phyloP scores from a whole-genome alignment of 1,284 basidiomycete genomes.

The Austroboletus novae-zelandiae region DNA sequence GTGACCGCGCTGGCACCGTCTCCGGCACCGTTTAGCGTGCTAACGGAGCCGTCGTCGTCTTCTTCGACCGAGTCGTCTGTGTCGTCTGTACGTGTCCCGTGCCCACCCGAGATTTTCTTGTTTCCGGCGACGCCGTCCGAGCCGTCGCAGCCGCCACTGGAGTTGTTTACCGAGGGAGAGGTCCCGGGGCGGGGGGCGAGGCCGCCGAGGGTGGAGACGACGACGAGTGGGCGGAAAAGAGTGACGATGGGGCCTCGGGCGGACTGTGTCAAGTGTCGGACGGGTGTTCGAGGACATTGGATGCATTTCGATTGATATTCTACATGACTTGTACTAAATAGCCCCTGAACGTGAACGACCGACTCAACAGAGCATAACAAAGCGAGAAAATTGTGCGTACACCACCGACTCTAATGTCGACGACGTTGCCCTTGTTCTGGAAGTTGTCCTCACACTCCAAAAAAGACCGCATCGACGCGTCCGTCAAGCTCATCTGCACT shows the following conservation, averaged over 20 bases:
- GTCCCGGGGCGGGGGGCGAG: conserved; percentile 16
- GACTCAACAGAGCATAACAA: conserved; percentile 28
- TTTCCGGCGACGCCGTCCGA: conserved; percentile 29
- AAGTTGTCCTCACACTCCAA: conserved; percentile 83
- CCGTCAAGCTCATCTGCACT: conserved; percentile 77
- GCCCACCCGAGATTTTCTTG: conserved; percentile 29
- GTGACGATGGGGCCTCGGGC: conserved; percentile 72
- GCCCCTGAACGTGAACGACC: conserved; percentile 7
- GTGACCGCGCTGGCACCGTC: conserved; percentile 9
- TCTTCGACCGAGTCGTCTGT: conserved; percentile 17
- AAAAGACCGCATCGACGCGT: conserved; percentile 81
- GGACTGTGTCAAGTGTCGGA: conserved; percentile 68
- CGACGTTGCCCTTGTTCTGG: conserved; percentile 92
- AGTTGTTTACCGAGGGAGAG: conserved; percentile 7
- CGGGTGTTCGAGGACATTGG: conserved; percentile 68
- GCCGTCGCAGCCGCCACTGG: background rate
- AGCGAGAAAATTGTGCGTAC: background rate
- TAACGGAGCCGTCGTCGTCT: conserved; percentile 23
- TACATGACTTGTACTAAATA: conserved; percentile 3
- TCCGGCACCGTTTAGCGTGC: conserved; percentile 30
- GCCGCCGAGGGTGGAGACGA: conserved; percentile 16
- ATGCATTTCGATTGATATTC: conserved; percentile 56
- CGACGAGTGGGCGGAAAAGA: conserved; percentile 38
- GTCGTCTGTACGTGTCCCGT: background rate
- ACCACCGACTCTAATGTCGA: conserved; percentile 71